Base-by-base conservation (phyloP, 305 asterid genomes). In the Petunia hybrid region DNA sequence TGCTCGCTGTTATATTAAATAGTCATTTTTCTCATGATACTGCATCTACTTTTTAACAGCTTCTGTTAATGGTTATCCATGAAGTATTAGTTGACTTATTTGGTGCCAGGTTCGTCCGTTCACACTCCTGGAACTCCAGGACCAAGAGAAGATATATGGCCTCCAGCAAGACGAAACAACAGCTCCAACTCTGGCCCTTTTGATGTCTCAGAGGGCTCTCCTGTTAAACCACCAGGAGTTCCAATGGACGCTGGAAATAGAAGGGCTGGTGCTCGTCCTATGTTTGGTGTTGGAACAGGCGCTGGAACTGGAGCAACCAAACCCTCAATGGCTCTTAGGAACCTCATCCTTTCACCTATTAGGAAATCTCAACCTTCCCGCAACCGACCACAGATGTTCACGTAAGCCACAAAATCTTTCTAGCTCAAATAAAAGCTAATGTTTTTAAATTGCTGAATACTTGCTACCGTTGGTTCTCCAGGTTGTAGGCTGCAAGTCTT, bases 41-140 rank as follows among this genome's bases (percentile, higher is more conserved):
- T 59, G 59, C 66, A 45, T 76, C 63, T 51, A 46, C 71, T 62
- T 79, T 42, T 46, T 83, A 60, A 51, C 57, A 71, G 62, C 5
- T 60, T 71, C 78, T 71, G 59, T 76, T 66, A 57, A 39, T 79
- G 60, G 80, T 80, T 78, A 81, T 81, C 88, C 89, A 70, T 87
- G 82, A 89, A 88, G 87, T 86, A 80, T 87, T 80, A 86, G 93
- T 90, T 82, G 63, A 87, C 89, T 88, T 85, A 93, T 85, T 84
- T 86, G 70, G 81, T 51, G 90, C 96, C 96, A 93, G 97, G 90
- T 90, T 89, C 97, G 96, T 86, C 90, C 87, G 87, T 87, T 90
- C 85, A 61, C 91, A 89, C 99, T 90, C 98, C 98, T 89, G 91
- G 90, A 86, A 95, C 99, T 89, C 99, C 99, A 94, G 99, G 99